These are phyloP conservation scores for Delitschia confertaspora DNA, from an alignment of 495 filamentous ascomycete species.

Conservation along the genomic window DNA sequence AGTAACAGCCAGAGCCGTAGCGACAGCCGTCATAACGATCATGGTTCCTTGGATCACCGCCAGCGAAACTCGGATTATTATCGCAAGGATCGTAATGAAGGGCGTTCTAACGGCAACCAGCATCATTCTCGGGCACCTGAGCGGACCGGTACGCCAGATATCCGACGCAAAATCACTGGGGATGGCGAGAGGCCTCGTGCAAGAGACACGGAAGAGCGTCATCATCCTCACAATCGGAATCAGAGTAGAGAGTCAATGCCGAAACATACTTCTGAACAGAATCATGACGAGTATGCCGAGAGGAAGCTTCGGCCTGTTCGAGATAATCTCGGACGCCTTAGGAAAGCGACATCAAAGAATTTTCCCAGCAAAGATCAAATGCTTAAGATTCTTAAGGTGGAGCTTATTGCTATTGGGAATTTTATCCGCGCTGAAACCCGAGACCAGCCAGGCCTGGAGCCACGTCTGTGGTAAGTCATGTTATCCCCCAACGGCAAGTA, in stretches of 20 bases:
- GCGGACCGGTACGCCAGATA: constrained; percentile 29
- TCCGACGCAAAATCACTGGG: constrained; percentile 27
- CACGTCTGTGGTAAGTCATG: constrained; percentile 36
- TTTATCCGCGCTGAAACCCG: constrained; percentile 39
- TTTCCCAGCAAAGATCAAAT: constrained; percentile 52
- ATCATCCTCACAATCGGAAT: constrained; percentile 2
- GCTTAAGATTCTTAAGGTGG: constrained; percentile 44
- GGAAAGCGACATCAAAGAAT: constrained; percentile 53
- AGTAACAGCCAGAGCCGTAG: constrained; percentile 40
- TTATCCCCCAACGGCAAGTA: background rate
- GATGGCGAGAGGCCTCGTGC: constrained; percentile 21
- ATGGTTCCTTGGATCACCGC: constrained; percentile 22
- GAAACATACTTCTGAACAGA: constrained; percentile 17
- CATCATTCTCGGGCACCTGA: constrained; percentile 43
- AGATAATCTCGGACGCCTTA: constrained; percentile 49
- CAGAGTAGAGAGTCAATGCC: constrained; percentile 18
- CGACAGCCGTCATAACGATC: constrained; percentile 29
- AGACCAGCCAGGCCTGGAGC: constrained; percentile 30
- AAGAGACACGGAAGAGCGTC: constrained; percentile 12
- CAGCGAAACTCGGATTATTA: constrained; percentile 38
- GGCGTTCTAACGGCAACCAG: constrained; percentile 25
- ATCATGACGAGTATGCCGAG: constrained; percentile 44
- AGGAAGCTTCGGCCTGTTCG: constrained; percentile 52
- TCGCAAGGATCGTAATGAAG: constrained; percentile 22
- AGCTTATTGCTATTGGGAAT: constrained; percentile 44